Evolutionary conservation across 306 rosid species (phyloP), one percentile per base, ranked within the genome.

Genomic region (Ochetophila trinervis): DNA sequence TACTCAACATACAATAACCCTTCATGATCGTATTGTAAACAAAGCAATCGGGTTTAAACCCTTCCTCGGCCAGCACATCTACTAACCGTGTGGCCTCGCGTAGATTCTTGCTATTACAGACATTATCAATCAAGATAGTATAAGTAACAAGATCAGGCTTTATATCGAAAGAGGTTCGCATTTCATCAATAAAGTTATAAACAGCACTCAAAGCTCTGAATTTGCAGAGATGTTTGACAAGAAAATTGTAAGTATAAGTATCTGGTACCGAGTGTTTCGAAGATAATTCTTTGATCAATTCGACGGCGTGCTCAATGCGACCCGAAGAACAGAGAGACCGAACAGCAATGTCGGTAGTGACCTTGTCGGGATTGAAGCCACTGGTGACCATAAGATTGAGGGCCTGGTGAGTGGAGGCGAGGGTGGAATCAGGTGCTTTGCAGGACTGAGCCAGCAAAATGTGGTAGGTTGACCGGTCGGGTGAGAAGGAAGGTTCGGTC

Each of bases 121-220:
- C 94, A 65, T 87, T 90, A 78, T 93, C 99, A 63, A 93, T 89
- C 70, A 93, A 37, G 18, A 93, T 87, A 0, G 96, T 89, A 42
- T 83, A 93, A 44, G 99, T 84, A 62, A 93, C 78, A 53, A 86
- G 85, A 77, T 93, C 90, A 11, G 99, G 99, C 77, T 84, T 87
- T 5, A 82, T 17, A 22, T 52, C 71, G 13, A 71, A 78, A 6
- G 65, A 34, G 1, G 6, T 57, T 20, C 90, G 74, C 91, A 86
- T 81, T 16, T 86, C 82, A 10, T 73, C 85, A 13, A 93, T 87
- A 62, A 87, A 90, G 24, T 19, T 32, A 60, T 86, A 70, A n/a
- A 86, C 85, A 42, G 72, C 60, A 62, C 78, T 68, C 69, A 87
- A 44, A 0, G 79, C 1, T 32, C 86, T 80, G 9, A 79, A 83